These are phyloP conservation scores for Didymella sp. DNA, from an alignment of 2,329 filamentous ascomycete species.

Conservation along the genomic window DNA sequence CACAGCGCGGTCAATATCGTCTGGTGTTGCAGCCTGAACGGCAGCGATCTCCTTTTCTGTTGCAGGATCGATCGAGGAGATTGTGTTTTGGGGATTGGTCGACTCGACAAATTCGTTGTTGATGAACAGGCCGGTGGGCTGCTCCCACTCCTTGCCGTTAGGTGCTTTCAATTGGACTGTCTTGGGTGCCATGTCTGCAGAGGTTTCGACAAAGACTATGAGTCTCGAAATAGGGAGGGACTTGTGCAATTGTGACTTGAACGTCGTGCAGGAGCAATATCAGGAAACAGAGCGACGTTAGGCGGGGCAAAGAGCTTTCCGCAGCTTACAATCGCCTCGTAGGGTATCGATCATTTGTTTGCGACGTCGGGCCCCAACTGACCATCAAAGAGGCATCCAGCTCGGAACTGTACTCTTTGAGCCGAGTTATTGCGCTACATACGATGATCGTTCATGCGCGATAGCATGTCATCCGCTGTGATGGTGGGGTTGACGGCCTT, in stretches of 20 bases:
- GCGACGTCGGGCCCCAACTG: not conserved
- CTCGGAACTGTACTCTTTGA: not conserved
- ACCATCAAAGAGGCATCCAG: not conserved
- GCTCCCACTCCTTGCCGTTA: conserved; percentile 49
- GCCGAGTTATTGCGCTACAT: not conserved
- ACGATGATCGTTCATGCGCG: not conserved
- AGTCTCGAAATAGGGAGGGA: not conserved
- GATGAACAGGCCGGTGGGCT: conserved; percentile 54
- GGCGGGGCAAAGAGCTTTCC: conserved; percentile 12
- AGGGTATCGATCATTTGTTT: conserved; percentile 4
- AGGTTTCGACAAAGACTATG: too few relatives aligned
- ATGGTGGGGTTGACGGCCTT: not conserved
- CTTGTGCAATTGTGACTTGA: not conserved
- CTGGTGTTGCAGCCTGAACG: conserved; percentile 41
- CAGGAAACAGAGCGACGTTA: not conserved
- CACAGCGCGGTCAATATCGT: conserved; percentile 47
- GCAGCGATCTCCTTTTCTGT: conserved; percentile 40
- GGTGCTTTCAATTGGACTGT: conserved; percentile 48
- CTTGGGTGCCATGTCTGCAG: conserved; percentile 9
- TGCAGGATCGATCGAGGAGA: conserved; percentile 25
- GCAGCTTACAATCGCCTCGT: not conserved
- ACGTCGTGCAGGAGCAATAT: not conserved
- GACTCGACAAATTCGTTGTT: conserved; percentile 53
- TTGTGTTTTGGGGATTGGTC: conserved; percentile 29
- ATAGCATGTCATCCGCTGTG: not conserved